Percentiles rank a stretch among this genome's conserved stretches.
Evolutionary conservation across 805 yeast species (phyloP).

Genomic region (Candida pseudoglaebosa): DNA sequence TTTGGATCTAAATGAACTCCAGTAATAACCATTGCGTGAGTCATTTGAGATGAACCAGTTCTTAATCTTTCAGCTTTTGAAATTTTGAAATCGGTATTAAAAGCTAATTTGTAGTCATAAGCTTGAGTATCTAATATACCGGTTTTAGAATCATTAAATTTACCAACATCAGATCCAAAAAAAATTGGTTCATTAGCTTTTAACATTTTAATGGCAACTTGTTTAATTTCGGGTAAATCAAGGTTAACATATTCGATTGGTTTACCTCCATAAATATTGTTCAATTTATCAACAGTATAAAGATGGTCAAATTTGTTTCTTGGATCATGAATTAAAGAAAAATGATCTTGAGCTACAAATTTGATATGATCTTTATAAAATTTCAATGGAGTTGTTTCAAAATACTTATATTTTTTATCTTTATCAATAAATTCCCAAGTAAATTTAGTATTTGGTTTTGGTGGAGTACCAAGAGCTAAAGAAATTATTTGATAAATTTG

Average conservation of each 20-base stretch:
- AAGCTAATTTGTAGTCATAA: slow-evolving; percentile 60
- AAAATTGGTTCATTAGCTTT: slow-evolving; percentile 75
- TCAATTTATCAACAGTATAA: slow-evolving; percentile 69
- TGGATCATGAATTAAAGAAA: slow-evolving; percentile 79
- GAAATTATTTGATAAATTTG: slow-evolving; percentile 64
- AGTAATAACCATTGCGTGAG: slow-evolving; percentile 86
- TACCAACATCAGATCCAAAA: slow-evolving; percentile 88
- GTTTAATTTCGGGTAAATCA: slow-evolving; percentile 54
- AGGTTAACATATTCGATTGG: slow-evolving; percentile 69
- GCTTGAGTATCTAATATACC: slow-evolving; percentile 73
- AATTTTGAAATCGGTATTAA: slow-evolving; percentile 49
- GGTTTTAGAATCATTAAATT: slow-evolving; percentile 55
- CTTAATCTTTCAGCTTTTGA: slow-evolving; percentile 65
- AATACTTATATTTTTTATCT: slow-evolving; percentile 53
- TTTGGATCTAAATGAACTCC: slow-evolving; percentile 69
- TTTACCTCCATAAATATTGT: slow-evolving; percentile 69
- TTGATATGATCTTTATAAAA: slow-evolving; percentile 56
- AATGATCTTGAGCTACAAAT: slow-evolving; percentile 47
- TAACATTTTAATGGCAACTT: slow-evolving; percentile 63
- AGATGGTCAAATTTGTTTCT: slow-evolving; percentile 64
- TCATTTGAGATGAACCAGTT: slow-evolving; percentile 73
- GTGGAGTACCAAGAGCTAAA: slow-evolving; percentile 74
- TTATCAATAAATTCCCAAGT: slow-evolving; percentile 75
- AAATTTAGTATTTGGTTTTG: slow-evolving; percentile 63
- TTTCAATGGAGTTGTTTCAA: slow-evolving; percentile 59